A percentile compares a stretch with the other conserved stretches of the same genome.
phyloP scores from a whole-genome alignment of 129 eudicot genomes.

The Sambucus nigra region DNA sequence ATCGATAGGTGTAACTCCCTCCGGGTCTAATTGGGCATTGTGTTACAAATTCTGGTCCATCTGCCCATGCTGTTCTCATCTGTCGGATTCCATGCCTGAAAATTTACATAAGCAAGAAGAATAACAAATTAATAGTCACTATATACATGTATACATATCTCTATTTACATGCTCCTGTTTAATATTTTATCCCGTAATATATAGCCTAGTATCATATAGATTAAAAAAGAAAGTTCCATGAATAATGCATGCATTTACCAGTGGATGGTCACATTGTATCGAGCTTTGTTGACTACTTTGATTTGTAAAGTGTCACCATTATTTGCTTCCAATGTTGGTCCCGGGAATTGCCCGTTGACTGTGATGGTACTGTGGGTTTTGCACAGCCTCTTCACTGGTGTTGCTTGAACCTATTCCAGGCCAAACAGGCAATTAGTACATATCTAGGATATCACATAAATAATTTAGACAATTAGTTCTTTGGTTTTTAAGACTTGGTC shows the following conservation, averaged over 20 bases:
- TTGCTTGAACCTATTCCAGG: slow-evolving; percentile 70
- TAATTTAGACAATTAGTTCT: too few species aligned
- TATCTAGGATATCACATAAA: neutral
- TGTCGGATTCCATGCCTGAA: slow-evolving; percentile 92
- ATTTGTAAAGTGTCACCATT: slow-evolving; percentile 79
- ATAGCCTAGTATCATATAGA: neutral
- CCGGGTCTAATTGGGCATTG: slow-evolving; percentile 98
- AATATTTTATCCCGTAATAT: neutral
- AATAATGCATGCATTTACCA: slow-evolving; percentile 41
- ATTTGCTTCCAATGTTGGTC: slow-evolving; percentile 84
- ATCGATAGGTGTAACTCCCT: slow-evolving; percentile 77
- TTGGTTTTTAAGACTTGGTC: too few species aligned
- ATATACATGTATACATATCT: neutral
- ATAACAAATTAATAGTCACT: neutral
- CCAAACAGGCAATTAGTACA: slow-evolving; percentile 15
- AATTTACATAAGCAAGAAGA: neutral
- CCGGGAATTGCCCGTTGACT: slow-evolving; percentile 85
- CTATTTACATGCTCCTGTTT: neutral
- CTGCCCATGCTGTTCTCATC: slow-evolving; percentile 94
- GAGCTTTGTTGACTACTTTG: slow-evolving; percentile 75
- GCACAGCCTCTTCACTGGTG: slow-evolving; percentile 90
- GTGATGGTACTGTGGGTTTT: slow-evolving; percentile 54
- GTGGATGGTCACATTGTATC: slow-evolving; percentile 82
- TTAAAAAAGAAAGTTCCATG: neutral
- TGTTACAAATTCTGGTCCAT: slow-evolving; percentile 93